phyloP scores from a whole-genome alignment of 2,329 filamentous ascomycete genomes.

The Gaeumannomyces tritici region DNA sequence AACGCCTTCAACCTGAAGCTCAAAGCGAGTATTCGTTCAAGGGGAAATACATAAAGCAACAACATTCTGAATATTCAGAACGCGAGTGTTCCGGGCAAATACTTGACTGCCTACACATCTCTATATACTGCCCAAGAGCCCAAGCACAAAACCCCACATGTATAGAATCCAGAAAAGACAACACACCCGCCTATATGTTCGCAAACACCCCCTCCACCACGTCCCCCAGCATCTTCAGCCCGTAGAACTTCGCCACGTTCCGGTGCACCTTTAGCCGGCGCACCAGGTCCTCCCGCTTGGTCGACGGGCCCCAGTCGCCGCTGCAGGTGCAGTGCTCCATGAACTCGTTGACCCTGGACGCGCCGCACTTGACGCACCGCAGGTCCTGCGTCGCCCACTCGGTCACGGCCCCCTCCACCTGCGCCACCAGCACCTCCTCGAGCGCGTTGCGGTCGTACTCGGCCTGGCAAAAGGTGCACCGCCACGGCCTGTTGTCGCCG shows the following conservation, averaged over 20 bases:
- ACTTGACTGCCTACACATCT: neutral
- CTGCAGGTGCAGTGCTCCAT: constrained; percentile 95
- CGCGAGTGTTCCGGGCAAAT: too few species aligned
- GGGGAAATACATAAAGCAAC: too few species aligned
- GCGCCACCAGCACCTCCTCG: constrained; percentile 71
- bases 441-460: constrained; percentile 71
- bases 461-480: constrained; percentile 64
- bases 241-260: constrained; percentile 70
- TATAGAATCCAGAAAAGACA: neutral
- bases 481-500: constrained; percentile 43
- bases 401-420: constrained; percentile 64
- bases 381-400: constrained; percentile 87
- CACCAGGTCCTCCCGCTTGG: constrained; percentile 56
- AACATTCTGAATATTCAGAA: too few species aligned
- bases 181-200: constrained; percentile 23
- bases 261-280: constrained; percentile 59
- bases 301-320: constrained; percentile 69
- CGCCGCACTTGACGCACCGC: constrained; percentile 63
- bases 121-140: neutral
- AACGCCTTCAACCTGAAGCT: too few species aligned
- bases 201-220: constrained; percentile 58
- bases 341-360: constrained; percentile 80
- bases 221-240: constrained; percentile 68
- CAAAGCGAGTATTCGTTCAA: too few species aligned
- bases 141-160: neutral